These are phyloP conservation scores for Massariosphaeria phaeospora DNA, from an alignment of 495 filamentous ascomycete species.

Conservation along the genomic window DNA sequence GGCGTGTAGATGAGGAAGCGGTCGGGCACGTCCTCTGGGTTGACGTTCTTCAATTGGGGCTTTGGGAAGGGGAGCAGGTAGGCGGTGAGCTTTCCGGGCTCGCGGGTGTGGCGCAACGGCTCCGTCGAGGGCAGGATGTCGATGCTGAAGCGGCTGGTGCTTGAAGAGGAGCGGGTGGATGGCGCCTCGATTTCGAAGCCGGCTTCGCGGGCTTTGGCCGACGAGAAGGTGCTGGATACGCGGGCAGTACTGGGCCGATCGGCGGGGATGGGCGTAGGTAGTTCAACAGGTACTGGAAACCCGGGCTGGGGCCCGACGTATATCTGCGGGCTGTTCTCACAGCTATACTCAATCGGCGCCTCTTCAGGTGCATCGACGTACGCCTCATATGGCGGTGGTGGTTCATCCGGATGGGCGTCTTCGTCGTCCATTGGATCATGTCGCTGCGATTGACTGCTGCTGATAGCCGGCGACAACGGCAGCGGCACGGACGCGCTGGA, in stretches of 20 bases:
- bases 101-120: conserved; percentile 33
- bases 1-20: conserved; percentile 45
- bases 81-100: conserved; percentile 40
- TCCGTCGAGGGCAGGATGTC: conserved; percentile 8
- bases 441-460: no score
- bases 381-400: conserved; percentile 27
- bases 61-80: conserved; percentile 45
- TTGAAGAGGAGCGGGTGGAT: neutral
- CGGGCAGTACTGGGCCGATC: conserved; percentile 10
- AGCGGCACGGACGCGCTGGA: conserved; percentile 14
- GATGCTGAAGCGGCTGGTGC: conserved; percentile 15
- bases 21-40: conserved; percentile 33
- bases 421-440: neutral
- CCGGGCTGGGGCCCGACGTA: neutral
- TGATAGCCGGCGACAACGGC: no score
- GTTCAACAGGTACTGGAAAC: neutral
- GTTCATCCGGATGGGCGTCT: conserved; percentile 16
- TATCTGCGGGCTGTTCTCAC: conserved; percentile 27
- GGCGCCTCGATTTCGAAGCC: conserved; percentile 21
- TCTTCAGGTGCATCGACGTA: conserved; percentile 11
- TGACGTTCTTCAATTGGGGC: conserved; percentile 33
- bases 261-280: conserved; percentile 1
- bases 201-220: conserved; percentile 28
- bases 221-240: conserved; percentile 7
- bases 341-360: conserved; percentile 24